Evolutionary conservation across 2,329 filamentous ascomycete species (phyloP), one percentile per base, ranked within the genome.

Genomic region (Aciculosporium take): DNA sequence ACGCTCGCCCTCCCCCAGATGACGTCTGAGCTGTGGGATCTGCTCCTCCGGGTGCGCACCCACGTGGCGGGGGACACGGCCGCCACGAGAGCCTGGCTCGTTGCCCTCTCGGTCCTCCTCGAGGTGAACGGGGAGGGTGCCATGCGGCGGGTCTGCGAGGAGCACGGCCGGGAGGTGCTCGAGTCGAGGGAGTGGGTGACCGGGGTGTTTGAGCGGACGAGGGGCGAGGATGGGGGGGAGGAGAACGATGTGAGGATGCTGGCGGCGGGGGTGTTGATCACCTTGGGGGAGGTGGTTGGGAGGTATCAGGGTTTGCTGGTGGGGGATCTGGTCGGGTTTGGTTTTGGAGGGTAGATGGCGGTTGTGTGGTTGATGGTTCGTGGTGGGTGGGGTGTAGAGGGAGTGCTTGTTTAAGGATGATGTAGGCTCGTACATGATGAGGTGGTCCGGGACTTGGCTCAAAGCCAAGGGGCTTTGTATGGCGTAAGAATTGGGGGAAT

Each of bases 101-200:
- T 94, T 44, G 77, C 80, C 2, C 73, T 94, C 45, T 67, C 94
- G 38, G 82, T 84, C 6, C 57, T 94, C 40, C 61, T 98, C 12
- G 86, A 95, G 53, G 71, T 94, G 29, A 94, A 94, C 45, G 78
- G 73, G 27, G 72, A 76, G 37, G n/a, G n/a, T n/a, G 76, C 86
- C 45, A 75, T 81, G 63, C 67, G 78, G 50, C 68, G 76, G 2
- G 59, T 98, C 3, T 89, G 85, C 37, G 76, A 79, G 45, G 75
- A 80, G 43, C 76, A 86, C 51, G 79, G 83, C 1, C 75, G 77
- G 42, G 79, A 89, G 57, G 65, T 96, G 18, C 70, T 94, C 39
- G 89, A 96, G 68, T 83, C 85, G 45, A 76, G 84, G 52, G 83
- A 86, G 53, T 98, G 91, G 91, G 82, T 84, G 1, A 72, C 77